Conservation (phyloP, 257 asterid genomes). For the Scutellaria baicalensis region DNA sequence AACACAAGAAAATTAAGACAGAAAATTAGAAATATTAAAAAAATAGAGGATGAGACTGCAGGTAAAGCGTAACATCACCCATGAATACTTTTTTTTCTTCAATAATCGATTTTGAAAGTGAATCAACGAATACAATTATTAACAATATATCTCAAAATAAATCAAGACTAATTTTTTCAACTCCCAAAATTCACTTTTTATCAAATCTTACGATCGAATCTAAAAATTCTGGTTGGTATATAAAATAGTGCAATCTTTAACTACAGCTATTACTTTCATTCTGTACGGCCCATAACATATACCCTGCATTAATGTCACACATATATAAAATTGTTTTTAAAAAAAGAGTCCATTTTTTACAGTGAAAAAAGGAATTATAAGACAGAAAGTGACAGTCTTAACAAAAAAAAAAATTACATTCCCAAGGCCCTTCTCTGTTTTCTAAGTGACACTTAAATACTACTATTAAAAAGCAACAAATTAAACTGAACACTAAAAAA, state of each 20-base stretch:
- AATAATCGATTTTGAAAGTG: too few species aligned
- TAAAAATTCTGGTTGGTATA: too few species aligned
- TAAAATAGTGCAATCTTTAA: slow-evolving; percentile 4
- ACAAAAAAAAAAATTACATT: slow-evolving; percentile 27
- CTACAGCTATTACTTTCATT: slow-evolving; percentile 23
- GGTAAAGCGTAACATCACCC: background rate
- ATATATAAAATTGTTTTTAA: too few species aligned
- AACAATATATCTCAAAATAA: too few species aligned
- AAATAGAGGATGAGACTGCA: background rate
- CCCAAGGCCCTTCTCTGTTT: slow-evolving; percentile 33
- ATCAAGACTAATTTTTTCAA: too few species aligned
- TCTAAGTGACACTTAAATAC: background rate
- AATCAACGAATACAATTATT: too few species aligned
- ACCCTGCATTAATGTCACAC: slow-evolving; percentile 20
- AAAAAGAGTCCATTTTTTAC: background rate
- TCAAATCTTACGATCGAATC: too few species aligned
- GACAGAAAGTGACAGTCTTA: slow-evolving; percentile 17
- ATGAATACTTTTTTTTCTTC: too few species aligned
- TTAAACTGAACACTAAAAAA: background rate
- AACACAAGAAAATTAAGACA: background rate
- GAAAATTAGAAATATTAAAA: background rate
- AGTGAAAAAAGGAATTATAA: background rate
- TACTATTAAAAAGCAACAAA: slow-evolving; percentile 1
- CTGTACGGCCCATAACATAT: slow-evolving; percentile 16
- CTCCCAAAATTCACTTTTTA: too few species aligned